A percentile compares a stretch with the other conserved stretches of the same genome.
Conservation (phyloP, 495 filamentous ascomycete genomes). For the Lasiosphaeria ovina region DNA sequence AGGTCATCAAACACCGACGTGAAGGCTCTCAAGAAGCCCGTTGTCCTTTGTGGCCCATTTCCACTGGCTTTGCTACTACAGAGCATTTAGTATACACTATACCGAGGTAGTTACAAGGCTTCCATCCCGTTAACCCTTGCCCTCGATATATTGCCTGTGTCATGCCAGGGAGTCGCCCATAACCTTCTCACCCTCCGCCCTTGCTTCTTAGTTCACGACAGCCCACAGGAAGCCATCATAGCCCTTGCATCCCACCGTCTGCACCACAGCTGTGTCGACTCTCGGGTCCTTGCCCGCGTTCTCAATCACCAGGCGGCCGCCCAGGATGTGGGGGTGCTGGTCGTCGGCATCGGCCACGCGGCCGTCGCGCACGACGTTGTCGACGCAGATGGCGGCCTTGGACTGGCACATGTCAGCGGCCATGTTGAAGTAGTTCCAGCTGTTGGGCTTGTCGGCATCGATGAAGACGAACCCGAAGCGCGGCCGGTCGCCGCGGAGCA, state of each 20-base stretch:
- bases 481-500: slow-evolving; percentile 45
- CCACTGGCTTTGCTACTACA: too few species aligned
- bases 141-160: too few species aligned
- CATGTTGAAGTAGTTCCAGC: slow-evolving; percentile 48
- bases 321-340: slow-evolving; percentile 9
- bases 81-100: too few species aligned
- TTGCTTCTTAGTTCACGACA: slow-evolving; percentile 32
- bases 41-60: too few species aligned
- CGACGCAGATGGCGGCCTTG: slow-evolving; percentile 43
- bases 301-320: slow-evolving; percentile 39
- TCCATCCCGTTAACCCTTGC: too few species aligned
- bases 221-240: slow-evolving; percentile 49
- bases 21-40: too few species aligned
- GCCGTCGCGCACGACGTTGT: slow-evolving; percentile 51
- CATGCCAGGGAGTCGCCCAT: too few species aligned
- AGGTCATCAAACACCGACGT: too few species aligned
- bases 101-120: too few species aligned
- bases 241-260: slow-evolving; percentile 51
- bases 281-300: slow-evolving; percentile 43
- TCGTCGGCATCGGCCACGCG: slow-evolving; percentile 20
- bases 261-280: slow-evolving; percentile 48
- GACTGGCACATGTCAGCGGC: slow-evolving; percentile 39
- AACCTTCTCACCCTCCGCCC: too few species aligned
- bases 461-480: slow-evolving; percentile 52
- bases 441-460: slow-evolving; percentile 51